Percentiles rank a stretch among this genome's conserved stretches.
Conservation (phyloP, 192 early-diverging fungal genomes). For the Coemansia sp. region DNA sequence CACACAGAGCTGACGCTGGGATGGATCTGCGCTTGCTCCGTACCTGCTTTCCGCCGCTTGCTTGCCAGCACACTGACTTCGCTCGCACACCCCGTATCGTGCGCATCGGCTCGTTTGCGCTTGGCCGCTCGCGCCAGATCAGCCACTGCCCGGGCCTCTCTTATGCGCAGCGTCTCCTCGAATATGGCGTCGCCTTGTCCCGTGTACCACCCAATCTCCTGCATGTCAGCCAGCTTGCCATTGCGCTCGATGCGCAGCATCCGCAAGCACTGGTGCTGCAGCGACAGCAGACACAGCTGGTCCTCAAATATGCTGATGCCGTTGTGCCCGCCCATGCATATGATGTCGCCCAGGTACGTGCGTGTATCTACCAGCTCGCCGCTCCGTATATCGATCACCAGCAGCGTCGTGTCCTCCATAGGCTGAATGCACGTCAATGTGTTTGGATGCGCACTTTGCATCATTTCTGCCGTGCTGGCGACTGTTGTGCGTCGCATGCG, state of each 20-base stretch:
- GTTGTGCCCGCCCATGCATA: constrained; percentile 46
- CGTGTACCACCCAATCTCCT: constrained; percentile 54
- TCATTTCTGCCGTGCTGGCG: background rate
- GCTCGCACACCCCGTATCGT: background rate
- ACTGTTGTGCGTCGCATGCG: constrained; percentile 18
- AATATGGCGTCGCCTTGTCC: constrained; percentile 37
- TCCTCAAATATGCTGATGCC: constrained; percentile 42
- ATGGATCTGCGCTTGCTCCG: background rate
- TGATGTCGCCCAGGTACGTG: constrained; percentile 40
- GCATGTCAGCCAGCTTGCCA: constrained; percentile 27
- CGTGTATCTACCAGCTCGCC: constrained; percentile 37
- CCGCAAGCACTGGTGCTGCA: constrained; percentile 50
- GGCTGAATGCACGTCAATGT: constrained; percentile 31
- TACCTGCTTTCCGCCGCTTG: background rate
- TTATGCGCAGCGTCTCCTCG: constrained; percentile 28
- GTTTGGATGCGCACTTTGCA: constrained; percentile 12
- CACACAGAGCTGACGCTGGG: background rate
- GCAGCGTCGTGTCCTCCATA: constrained; percentile 43
- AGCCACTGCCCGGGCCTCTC: constrained; percentile 22
- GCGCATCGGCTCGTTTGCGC: constrained; percentile 8
- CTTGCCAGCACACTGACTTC: background rate
- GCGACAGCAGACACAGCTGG: constrained; percentile 45
- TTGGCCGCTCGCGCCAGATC: constrained; percentile 2
- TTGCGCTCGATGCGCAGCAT: constrained; percentile 30
- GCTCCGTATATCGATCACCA: constrained; percentile 29